These are phyloP conservation scores for Phaffia tasmanica DNA, from an alignment of 768 basidiomycete species.

Conservation along the genomic window DNA sequence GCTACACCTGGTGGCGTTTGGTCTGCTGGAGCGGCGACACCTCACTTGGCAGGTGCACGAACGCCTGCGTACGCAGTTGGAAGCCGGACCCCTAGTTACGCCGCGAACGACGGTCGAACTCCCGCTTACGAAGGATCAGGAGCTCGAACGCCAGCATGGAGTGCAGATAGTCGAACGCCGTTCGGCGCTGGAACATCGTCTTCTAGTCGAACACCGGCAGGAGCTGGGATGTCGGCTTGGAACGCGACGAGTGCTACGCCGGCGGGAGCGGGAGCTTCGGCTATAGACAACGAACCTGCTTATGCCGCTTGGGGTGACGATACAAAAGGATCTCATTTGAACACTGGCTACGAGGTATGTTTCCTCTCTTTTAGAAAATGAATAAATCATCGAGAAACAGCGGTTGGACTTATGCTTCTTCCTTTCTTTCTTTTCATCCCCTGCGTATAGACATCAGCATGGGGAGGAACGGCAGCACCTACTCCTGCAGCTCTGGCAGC, in stretches of 20 bases:
- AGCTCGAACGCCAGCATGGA: slow-evolving; percentile 16
- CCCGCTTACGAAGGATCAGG: slow-evolving; percentile 36
- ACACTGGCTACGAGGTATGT: slow-evolving; percentile 3
- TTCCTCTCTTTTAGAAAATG: slow-evolving; percentile 33
- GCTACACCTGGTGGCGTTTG: slow-evolving; percentile 38
- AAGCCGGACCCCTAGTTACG: slow-evolving; percentile 22
- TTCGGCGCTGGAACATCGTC: not conserved
- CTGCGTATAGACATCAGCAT: slow-evolving; percentile 29
- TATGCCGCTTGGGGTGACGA: not conserved
- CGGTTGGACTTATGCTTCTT: slow-evolving; percentile 26
- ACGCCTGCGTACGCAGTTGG: slow-evolving; percentile 32
- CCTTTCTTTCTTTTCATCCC: slow-evolving; percentile 19
- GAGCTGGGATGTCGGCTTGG: slow-evolving; percentile 22
- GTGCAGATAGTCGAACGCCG: slow-evolving; percentile 1
- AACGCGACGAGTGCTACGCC: slow-evolving; percentile 16
- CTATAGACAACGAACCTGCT: not conserved
- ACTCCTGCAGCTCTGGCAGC: slow-evolving; percentile 43
- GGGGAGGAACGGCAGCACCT: slow-evolving; percentile 42
- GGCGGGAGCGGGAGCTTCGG: slow-evolving; percentile 18
- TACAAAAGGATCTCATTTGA: slow-evolving; percentile 23
- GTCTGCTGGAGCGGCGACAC: slow-evolving; percentile 37
- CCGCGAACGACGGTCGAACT: slow-evolving; percentile 41
- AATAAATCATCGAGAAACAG: slow-evolving; percentile 27
- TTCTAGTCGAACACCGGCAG: slow-evolving; percentile 18
- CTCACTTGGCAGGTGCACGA: slow-evolving; percentile 12